These are phyloP conservation scores for Salix brachista DNA, from an alignment of 345 rosid genomes.

Conservation along the genomic window DNA sequence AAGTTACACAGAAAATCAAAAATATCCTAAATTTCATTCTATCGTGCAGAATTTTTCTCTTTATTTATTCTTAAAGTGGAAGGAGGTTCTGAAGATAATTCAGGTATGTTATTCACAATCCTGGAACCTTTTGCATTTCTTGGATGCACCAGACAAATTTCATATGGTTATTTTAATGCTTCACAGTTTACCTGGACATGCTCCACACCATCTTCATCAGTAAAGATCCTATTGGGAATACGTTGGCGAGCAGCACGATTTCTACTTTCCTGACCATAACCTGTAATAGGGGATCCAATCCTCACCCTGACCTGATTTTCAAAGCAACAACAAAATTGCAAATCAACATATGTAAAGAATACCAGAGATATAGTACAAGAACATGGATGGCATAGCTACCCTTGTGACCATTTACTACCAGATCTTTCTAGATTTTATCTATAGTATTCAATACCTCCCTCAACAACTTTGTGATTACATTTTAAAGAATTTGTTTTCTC, in stretches of 20 bases:
- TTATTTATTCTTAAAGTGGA: background rate
- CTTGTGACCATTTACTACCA: background rate
- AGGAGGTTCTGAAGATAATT: background rate
- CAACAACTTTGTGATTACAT: background rate
- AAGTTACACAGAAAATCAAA: background rate
- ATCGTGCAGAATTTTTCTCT: background rate
- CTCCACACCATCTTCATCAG: conserved; percentile 95
- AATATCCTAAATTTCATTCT: background rate
- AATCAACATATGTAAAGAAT: background rate
- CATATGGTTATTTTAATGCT: background rate
- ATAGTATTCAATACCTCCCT: background rate
- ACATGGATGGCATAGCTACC: background rate
- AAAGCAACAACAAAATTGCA: conserved; percentile 6
- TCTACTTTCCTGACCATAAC: conserved; percentile 93
- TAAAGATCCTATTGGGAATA: conserved; percentile 67
- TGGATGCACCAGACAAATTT: background rate
- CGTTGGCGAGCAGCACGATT: conserved; percentile 97
- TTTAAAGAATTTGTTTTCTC: background rate
- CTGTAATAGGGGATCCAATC: conserved; percentile 94
- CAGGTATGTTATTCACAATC: background rate
- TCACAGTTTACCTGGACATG: conserved; percentile 64
- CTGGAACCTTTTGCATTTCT: background rate
- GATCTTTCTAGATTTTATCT: background rate
- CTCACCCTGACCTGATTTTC: conserved; percentile 73
- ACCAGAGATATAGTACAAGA: background rate